Conservation (phyloP, 2,329 filamentous ascomycete genomes). For the Metarhizium humberi region DNA sequence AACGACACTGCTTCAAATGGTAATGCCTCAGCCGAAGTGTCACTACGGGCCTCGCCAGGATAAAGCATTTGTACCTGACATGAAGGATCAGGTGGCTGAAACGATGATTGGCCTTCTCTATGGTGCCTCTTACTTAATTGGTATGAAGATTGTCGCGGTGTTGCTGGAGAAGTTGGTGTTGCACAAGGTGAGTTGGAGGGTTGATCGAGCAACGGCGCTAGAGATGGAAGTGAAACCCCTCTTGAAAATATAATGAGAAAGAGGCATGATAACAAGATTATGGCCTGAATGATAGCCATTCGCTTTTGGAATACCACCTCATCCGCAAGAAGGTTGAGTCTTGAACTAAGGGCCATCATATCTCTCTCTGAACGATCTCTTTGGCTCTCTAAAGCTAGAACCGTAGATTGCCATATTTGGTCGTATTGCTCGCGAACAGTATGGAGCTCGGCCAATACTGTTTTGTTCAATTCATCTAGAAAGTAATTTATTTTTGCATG, state of each 20-base stretch:
- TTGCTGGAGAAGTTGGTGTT: constrained; percentile 10
- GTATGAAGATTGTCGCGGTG: constrained; percentile 7
- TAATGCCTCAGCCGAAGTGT: background rate
- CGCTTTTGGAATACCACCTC: constrained; percentile 82
- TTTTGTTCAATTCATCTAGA: constrained; percentile 75
- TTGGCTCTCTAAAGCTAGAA: constrained; percentile 83
- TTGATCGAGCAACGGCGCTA: constrained; percentile 21
- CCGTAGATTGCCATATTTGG: constrained; percentile 91
- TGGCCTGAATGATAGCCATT: constrained; percentile 86
- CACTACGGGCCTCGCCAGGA: background rate
- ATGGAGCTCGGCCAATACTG: constrained; percentile 72
- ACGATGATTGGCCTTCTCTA: background rate
- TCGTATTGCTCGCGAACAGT: constrained; percentile 81
- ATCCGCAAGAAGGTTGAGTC: constrained; percentile 84
- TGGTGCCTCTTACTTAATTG: background rate
- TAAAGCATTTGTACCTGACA: background rate
- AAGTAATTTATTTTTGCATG: constrained; percentile 75
- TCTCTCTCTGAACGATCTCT: constrained; percentile 77
- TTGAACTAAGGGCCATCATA: constrained; percentile 68
- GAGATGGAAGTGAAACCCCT: constrained; percentile 30
- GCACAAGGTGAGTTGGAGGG: constrained; percentile 12
- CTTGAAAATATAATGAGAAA: constrained; percentile 76
- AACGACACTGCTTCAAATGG: background rate
- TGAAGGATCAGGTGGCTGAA: background rate
- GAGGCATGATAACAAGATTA: constrained; percentile 78